Base-by-base conservation (phyloP, 495 filamentous ascomycete species). In the Usnea hakonensis region DNA sequence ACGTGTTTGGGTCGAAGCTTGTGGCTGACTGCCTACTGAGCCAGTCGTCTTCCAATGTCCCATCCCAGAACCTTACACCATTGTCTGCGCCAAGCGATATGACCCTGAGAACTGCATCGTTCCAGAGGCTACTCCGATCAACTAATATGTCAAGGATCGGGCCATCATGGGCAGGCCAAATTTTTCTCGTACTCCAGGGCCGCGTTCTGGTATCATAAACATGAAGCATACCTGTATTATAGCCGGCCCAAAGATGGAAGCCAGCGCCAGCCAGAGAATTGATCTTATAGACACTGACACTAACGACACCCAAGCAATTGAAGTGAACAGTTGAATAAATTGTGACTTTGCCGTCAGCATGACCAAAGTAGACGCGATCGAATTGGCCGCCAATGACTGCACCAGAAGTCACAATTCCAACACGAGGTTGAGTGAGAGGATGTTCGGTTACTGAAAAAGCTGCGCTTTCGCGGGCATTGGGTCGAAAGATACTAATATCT, bases 141-240 rank as follows among this genome's bases (percentile, higher is more conserved):
- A 88, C 83, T 54, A 88, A 76, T 21, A 98, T 82, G 55, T 83
- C 83, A 44, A 86, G 81, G 5, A 96, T 87, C 17, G 91, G 88
- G 60, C 87, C 88, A 30, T 87, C 86, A 73, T 96, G 92, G 36
- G 91, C 93, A 64, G 84, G 83, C 93, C 93, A 98, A 66, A 96
- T 91, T 74, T 98, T 98, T 76, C 87, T 87, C 17, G 93, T 85
- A 9, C 77, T 81, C 94, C 94, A 98, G 0, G 95, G 94, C 38
- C 83, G 86, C 30, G 84, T 81, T 10, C 73, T 81, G 35, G 90
- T 87, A 69, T 97, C 92, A 70, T 96, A 98, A 16, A 97, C 88
- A 64, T 90, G 91, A 35, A 96, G 85, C 84, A 88, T 96, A n/a
- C 94, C 94, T 3, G 88, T 96, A 69, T 91, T 96, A 74, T 90